Conservation (phyloP, 2,329 filamentous ascomycete genomes). For the Talaromyces islandicus region DNA sequence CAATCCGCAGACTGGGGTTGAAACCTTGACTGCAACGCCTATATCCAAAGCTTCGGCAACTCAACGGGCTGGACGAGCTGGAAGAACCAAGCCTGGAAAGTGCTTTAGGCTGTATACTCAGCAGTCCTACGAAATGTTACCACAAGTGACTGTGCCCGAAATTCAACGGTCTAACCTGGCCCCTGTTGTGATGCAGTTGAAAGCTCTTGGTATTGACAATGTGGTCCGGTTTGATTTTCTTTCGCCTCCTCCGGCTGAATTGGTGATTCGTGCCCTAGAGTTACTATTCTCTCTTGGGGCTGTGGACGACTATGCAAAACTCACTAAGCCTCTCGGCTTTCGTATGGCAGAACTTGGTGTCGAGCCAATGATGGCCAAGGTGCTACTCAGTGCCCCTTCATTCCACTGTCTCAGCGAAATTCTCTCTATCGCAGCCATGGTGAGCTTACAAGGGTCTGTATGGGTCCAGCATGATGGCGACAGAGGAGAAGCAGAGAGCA, state of each 20-base stretch:
- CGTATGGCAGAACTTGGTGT: conserved; percentile 91
- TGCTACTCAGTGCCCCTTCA: conserved; percentile 65
- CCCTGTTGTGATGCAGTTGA: conserved; percentile 81
- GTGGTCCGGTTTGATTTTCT: conserved; percentile 86
- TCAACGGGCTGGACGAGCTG: conserved; percentile 83
- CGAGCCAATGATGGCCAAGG: conserved; percentile 93
- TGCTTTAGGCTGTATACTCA: conserved; percentile 92
- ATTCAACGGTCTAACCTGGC: conserved; percentile 90
- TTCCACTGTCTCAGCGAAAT: conserved; percentile 82
- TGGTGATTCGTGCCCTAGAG: conserved; percentile 81
- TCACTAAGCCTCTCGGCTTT: conserved; percentile 80
- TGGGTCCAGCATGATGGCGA: conserved; percentile 78
- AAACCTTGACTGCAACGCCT: conserved; percentile 73
- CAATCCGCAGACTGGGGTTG: conserved; percentile 77
- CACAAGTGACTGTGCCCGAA: conserved; percentile 74
- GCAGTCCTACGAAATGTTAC: conserved; percentile 58
- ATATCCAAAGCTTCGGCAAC: conserved; percentile 89
- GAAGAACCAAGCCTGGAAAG: conserved; percentile 83
- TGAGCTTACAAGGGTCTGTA: conserved; percentile 72
- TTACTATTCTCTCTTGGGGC: conserved; percentile 81
- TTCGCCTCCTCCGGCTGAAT: conserved; percentile 75
- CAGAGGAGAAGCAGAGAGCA: conserved; percentile 67
- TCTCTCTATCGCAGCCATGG: conserved; percentile 90
- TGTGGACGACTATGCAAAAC: conserved; percentile 80
- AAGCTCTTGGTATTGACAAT: conserved; percentile 92